Conservation (phyloP, 345 rosid genomes). For the Rhodomyrtus tomentosa region DNA sequence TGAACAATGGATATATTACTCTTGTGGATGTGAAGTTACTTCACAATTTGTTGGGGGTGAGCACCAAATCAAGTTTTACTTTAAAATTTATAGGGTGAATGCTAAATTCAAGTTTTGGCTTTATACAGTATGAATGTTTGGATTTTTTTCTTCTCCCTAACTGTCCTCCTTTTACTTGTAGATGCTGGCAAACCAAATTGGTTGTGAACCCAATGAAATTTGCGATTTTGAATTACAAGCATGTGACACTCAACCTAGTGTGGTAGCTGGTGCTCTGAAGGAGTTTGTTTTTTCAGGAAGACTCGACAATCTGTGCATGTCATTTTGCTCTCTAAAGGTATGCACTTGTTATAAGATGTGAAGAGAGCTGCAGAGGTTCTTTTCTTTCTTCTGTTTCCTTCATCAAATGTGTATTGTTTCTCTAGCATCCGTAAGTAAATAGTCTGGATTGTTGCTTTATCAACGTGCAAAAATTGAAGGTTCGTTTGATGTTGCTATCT, state of each 20-base stretch:
- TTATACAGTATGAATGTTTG: background rate
- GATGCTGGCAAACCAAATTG: conserved; percentile 55
- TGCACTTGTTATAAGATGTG: background rate
- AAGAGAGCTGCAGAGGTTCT: background rate
- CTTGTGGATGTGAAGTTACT: background rate
- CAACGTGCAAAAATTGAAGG: background rate
- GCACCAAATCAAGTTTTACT: background rate
- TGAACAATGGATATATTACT: background rate
- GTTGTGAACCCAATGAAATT: conserved; percentile 62
- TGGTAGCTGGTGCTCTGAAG: conserved; percentile 71
- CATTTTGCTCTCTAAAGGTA: conserved; percentile 92
- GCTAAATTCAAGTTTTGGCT: background rate
- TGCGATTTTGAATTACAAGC: conserved; percentile 95
- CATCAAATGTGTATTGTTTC: background rate
- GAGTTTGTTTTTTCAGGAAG: conserved; percentile 93
- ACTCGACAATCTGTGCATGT: conserved; percentile 97
- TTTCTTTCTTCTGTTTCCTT: background rate
- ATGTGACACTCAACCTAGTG: conserved; percentile 92
- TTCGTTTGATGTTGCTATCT: background rate
- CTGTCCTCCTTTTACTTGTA: conserved; percentile 4
- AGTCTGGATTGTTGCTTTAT: background rate
- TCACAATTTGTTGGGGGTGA: background rate
- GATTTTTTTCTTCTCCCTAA: background rate
- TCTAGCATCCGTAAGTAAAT: background rate
- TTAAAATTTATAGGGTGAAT: background rate